Evolutionary conservation across 1,284 basidiomycete genomes (phyloP), one percentile per base, ranked within the genome.

Genomic region (Flammula alnicola): DNA sequence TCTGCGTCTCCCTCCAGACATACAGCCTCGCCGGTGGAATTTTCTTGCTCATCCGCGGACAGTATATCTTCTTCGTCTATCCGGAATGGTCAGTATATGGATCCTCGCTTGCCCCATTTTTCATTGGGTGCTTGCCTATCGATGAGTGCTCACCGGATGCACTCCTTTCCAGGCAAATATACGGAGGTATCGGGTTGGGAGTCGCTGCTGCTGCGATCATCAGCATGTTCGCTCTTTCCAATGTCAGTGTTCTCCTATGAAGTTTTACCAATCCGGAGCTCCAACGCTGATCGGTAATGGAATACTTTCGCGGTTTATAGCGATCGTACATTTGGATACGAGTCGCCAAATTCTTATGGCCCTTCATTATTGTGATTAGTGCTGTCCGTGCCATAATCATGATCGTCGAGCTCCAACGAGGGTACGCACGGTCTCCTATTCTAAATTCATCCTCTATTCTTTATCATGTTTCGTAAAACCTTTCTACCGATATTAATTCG

Each of bases 281-380:
- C 54, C 54, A 33, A 38, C 29, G 27, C 33, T 57, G 53, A 52
- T 58, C 52, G 51, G 38, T 56, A 47, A 47, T 43, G 51, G 43
- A 56, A 50, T 46, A 51, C 49, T 60, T 58, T 44, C 43, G 52
- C 44, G 44, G 55, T 51, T 57, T 59, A 55, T 66, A 88, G 86
- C 76, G 79, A 69, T 88, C 86, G 49, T 88, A 87, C 72, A 80
- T 84, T 62, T 89, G 84, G 78, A 80, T 79, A 54, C 77, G 86
- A 54, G 82, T 81, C 7, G 77, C 76, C 69, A 84, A 83, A 64
- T 83, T 86, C 70, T 56, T 88, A 32, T 90, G 87, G 86, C 86
- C 87, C 3, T 79, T 89, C 64, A 60, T 88, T 54, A 81, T 91
- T 59, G 72, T 89, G 63, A 77, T 86, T 52, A 77, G 72, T 58